phyloP scores from a whole-genome alignment of 2,329 filamentous ascomycete genomes.

The Penicillium vulpinum region DNA sequence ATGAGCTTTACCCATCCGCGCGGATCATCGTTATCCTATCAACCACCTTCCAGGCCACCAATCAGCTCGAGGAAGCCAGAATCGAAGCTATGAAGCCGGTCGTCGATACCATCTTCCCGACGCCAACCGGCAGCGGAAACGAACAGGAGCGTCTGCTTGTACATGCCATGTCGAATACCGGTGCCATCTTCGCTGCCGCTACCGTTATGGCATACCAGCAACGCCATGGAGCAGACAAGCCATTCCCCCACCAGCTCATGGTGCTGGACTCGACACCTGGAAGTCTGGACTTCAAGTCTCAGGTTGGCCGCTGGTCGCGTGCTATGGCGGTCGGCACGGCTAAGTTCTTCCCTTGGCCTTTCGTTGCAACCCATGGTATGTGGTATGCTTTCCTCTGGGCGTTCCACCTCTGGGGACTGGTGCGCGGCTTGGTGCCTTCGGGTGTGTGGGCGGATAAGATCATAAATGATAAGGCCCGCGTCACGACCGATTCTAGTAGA shows the following conservation, averaged over 20 bases:
- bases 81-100: slow-evolving; percentile 50
- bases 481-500: slow-evolving; percentile 11
- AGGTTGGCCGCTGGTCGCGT: slow-evolving; percentile 52
- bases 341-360: slow-evolving; percentile 45
- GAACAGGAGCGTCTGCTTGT: slow-evolving; percentile 45
- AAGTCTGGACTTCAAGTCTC: slow-evolving; percentile 39
- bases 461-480: slow-evolving; percentile 15
- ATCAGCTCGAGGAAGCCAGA: slow-evolving; percentile 47
- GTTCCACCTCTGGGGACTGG: slow-evolving; percentile 30
- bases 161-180: slow-evolving; percentile 61
- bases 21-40: slow-evolving; percentile 55
- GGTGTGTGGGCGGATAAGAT: slow-evolving; percentile 23
- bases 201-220: slow-evolving; percentile 50
- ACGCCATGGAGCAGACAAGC: slow-evolving; percentile 30
- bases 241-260: slow-evolving; percentile 52
- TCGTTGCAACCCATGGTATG: slow-evolving; percentile 50
- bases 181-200: slow-evolving; percentile 55
- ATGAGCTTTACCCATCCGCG: slow-evolving; percentile 52
- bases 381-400: slow-evolving; percentile 48
- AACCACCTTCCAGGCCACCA: slow-evolving; percentile 51
- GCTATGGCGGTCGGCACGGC: slow-evolving; percentile 56
- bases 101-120: slow-evolving; percentile 26
- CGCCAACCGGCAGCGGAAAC: slow-evolving; percentile 17
- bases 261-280: slow-evolving; percentile 58
- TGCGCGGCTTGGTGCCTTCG: slow-evolving; percentile 17